Percentiles rank a stretch among this genome's conserved stretches.
phyloP scores from a whole-genome alignment of 2,329 filamentous ascomycete genomes.

The Penicillium vulpinum region DNA sequence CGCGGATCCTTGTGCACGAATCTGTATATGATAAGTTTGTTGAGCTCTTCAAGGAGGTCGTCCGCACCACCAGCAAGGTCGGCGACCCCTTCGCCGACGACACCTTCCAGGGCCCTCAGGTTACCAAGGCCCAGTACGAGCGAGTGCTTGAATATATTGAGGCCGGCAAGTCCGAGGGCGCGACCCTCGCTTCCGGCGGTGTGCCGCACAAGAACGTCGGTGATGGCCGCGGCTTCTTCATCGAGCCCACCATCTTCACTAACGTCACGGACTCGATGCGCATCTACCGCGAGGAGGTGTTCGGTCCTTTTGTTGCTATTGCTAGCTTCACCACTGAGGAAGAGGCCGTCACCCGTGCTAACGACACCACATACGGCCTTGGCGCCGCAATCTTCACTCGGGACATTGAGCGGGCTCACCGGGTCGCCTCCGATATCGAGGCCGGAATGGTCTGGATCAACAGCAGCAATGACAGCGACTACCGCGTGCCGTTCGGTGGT shows the following conservation, averaged over 20 bases:
- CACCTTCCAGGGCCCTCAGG: conserved; percentile 40
- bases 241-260: conserved; percentile 60
- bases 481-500: conserved; percentile 60
- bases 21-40: conserved; percentile 37
- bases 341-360: conserved; percentile 58
- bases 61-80: conserved; percentile 36
- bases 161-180: conserved; percentile 68
- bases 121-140: conserved; percentile 40
- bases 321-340: conserved; percentile 60
- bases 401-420: conserved; percentile 63
- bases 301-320: conserved; percentile 63
- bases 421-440: conserved; percentile 58
- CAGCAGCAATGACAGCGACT: conserved; percentile 52
- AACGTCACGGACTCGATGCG: conserved; percentile 58
- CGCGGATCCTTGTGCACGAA: conserved; percentile 64
- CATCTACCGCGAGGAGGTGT: conserved; percentile 63
- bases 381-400: conserved; percentile 43
- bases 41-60: conserved; percentile 33
- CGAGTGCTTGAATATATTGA: conserved; percentile 69
- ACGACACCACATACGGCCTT: conserved; percentile 51
- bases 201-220: conserved; percentile 56
- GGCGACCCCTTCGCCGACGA: conserved; percentile 39
- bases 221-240: conserved; percentile 64
- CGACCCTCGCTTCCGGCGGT: conserved; percentile 65
- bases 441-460: conserved; percentile 73